Evolutionary conservation across 2,329 filamentous ascomycete genomes (phyloP), one percentile per base, ranked within the genome.

Genomic region (Venturia carpophila): DNA sequence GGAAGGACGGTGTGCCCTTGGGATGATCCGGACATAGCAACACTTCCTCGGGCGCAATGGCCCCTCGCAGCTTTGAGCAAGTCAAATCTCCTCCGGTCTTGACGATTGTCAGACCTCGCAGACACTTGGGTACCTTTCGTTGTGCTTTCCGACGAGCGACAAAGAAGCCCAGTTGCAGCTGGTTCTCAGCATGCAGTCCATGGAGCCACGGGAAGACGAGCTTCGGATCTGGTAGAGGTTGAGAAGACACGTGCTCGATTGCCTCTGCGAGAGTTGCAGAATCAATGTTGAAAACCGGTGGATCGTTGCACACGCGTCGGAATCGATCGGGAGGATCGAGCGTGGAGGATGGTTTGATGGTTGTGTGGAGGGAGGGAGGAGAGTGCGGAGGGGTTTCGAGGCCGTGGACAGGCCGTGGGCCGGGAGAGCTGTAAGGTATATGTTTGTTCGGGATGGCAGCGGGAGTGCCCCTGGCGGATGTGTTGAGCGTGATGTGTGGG

Each of bases 171-270:
- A 94, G 83, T 72, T 99, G 94, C 64, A 96, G 83, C 67, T 91
- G 87, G 72, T 99, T 99, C 67, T 89, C 85, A 0, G 90, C 87
- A 72, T 97, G 92, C 49, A 97, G 79, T 30, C 94, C 94, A 77
- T 99, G 94, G 30, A 97, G 81, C 94, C 94, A 99, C 1, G 94
- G 94, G 72, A 97, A 99, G 67, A 97, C 90, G 67, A 87, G 82
- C n/a, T 88, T 84, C 0, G 94, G 87, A 65, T 93, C 87, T 7
- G 94, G 93, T 30, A 97, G 80, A 1, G 92, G 88, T 71, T 96
- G 91, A 2, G 86, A 83, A 3, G 93, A 84, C 66, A 86, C 79
- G 71, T 92, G 85, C 68, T 95, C 86, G 42, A 97, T 73, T 0
- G 93, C 91, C 58, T 85, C 81, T 13, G 86, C 85, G 55, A 97